Evolutionary conservation across 495 filamentous ascomycete genomes (phyloP).

Genomic region (Lindgomyces ingoldianus): DNA sequence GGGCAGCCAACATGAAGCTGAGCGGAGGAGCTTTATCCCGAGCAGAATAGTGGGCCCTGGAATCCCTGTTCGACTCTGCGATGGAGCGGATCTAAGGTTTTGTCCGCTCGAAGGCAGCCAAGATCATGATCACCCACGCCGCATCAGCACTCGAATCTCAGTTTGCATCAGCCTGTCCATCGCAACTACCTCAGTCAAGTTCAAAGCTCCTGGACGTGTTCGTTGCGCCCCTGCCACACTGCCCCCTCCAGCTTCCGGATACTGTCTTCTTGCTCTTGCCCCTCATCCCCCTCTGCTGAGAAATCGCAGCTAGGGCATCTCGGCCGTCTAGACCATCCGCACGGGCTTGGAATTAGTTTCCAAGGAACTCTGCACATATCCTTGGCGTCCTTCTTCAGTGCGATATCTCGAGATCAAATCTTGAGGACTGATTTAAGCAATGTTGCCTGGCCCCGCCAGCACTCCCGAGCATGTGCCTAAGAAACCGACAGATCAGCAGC

Average conservation of each 20-base stretch:
- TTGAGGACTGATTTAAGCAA: too few species aligned
- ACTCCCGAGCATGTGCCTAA: constrained; percentile 7
- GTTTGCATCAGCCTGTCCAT: neutral
- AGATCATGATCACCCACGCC: neutral
- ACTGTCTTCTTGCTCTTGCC: too few species aligned
- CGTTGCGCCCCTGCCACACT: too few species aligned
- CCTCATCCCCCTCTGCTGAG: too few species aligned
- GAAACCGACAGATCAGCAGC: constrained; percentile 31
- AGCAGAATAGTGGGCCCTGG: neutral
- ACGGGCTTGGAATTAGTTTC: neutral
- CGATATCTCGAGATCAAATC: too few species aligned
- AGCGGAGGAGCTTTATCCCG: neutral
- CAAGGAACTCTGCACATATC: too few species aligned
- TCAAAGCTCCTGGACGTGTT: neutral
- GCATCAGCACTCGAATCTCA: neutral
- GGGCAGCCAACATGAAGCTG: neutral
- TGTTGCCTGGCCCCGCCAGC: constrained; percentile 10
- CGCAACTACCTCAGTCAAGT: neutral
- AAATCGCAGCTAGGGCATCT: too few species aligned
- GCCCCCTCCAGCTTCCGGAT: too few species aligned
- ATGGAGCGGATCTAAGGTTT: neutral
- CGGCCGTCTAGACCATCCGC: too few species aligned
- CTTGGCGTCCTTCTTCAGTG: too few species aligned
- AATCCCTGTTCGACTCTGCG: too few species aligned
- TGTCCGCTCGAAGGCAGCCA: neutral